Evolutionary conservation across 1,284 basidiomycete genomes (phyloP).

Genomic region (Boletellus sp.): DNA sequence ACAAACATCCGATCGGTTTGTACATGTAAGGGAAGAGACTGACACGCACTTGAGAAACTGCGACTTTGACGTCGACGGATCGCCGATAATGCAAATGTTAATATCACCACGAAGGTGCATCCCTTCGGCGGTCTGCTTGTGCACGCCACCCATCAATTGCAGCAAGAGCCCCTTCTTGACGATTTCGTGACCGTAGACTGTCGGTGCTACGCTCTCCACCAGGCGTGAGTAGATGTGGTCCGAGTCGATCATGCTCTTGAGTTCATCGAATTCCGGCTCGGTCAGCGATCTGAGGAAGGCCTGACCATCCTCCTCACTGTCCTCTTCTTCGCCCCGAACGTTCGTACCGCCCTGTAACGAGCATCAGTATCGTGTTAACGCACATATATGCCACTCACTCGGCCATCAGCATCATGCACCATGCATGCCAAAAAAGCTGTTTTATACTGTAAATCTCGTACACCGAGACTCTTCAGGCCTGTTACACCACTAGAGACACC

Average conservation of each 20-base stretch:
- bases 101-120: conserved; percentile 98
- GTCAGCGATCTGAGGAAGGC: conserved; percentile 87
- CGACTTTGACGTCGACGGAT: conserved; percentile 95
- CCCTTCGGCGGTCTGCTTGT: conserved; percentile 94
- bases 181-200: conserved; percentile 97
- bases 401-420: conserved; percentile 87
- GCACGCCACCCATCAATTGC: conserved; percentile 99
- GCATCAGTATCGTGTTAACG: conserved; percentile 6
- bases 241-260: conserved; percentile 89
- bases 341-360: conserved; percentile 68
- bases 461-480: conserved; percentile 91
- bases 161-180: conserved; percentile 98
- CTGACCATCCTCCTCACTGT: conserved; percentile 72
- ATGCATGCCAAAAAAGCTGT: conserved; percentile 98
- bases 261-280: conserved; percentile 91
- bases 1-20: neutral
- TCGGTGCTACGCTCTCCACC: conserved; percentile 94
- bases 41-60: conserved; percentile 91
- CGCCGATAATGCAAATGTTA: conserved; percentile 98
- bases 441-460: conserved; percentile 95
- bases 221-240: conserved; percentile 94
- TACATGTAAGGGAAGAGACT: neutral
- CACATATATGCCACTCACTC: conserved; percentile 49
- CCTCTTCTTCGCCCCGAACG: conserved; percentile 83
- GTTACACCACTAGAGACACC: conserved; percentile 87